Percentiles rank a stretch among this genome's conserved stretches.
phyloP scores from a whole-genome alignment of 2,329 filamentous ascomycete genomes.

The Apiospora marii region DNA sequence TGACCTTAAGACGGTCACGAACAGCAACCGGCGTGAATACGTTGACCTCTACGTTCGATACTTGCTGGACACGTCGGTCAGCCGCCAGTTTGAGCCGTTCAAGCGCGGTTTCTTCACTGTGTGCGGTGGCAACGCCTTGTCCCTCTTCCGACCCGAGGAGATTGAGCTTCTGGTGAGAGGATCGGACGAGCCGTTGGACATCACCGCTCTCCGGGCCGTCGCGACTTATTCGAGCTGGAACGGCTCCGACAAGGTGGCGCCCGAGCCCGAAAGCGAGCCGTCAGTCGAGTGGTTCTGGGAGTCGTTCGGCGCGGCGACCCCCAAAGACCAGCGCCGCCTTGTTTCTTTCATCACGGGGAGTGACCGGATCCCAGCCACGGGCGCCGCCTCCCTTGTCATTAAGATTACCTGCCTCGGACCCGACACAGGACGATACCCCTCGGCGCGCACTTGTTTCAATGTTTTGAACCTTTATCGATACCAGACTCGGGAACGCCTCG shows the following conservation, averaged over 20 bases:
- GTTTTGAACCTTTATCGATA: constrained; percentile 81
- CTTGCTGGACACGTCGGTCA: constrained; percentile 78
- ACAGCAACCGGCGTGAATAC: constrained; percentile 82
- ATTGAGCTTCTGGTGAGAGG: constrained; percentile 88
- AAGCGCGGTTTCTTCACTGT: constrained; percentile 94
- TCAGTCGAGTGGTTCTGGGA: constrained; percentile 91
- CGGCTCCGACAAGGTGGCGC: constrained; percentile 30
- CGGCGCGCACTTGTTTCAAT: constrained; percentile 92
- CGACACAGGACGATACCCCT: constrained; percentile 78
- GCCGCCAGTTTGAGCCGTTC: constrained; percentile 90
- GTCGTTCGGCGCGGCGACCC: constrained; percentile 71
- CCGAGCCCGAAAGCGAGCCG: constrained; percentile 65
- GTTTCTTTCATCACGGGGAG: constrained; percentile 89
- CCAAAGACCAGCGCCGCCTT: constrained; percentile 77
- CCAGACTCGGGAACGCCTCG: constrained; percentile 69
- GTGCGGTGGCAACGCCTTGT: constrained; percentile 86
- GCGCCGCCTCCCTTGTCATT: constrained; percentile 78
- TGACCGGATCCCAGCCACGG: constrained; percentile 89
- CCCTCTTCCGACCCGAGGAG: constrained; percentile 87
- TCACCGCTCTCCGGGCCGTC: constrained; percentile 76
- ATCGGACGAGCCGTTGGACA: constrained; percentile 83
- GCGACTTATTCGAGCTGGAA: constrained; percentile 84
- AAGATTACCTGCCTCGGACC: constrained; percentile 79
- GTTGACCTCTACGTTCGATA: constrained; percentile 86
- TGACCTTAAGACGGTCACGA: constrained; percentile 80